Evolutionary conservation across 1,284 basidiomycete genomes (phyloP).

Genomic region (Puccinia triticina): DNA sequence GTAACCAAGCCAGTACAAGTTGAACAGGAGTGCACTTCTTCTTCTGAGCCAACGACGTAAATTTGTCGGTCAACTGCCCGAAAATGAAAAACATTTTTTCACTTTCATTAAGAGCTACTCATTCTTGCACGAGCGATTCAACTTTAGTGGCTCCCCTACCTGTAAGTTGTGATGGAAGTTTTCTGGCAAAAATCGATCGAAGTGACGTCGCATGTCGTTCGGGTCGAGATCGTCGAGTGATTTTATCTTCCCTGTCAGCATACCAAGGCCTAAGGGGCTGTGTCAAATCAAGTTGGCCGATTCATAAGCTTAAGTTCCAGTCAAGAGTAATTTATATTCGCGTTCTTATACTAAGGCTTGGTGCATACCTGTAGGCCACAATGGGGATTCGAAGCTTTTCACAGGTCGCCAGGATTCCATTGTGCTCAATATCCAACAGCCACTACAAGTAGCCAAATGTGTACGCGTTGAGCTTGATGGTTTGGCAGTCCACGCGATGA

Average conservation of each 20-base stretch:
- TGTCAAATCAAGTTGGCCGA: constrained; percentile 51
- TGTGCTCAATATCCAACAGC: constrained; percentile 60
- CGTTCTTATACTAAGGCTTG: too few species aligned
- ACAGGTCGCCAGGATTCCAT: constrained; percentile 61
- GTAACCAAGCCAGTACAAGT: constrained; percentile 63
- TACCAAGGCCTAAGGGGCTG: constrained; percentile 61
- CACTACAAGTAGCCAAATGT: background rate
- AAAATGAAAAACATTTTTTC: background rate
- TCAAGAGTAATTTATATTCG: background rate
- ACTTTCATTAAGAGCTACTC: background rate
- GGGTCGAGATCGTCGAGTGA: constrained; percentile 57
- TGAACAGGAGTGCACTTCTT: constrained; percentile 61
- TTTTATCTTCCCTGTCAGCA: constrained; percentile 60
- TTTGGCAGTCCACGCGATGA: background rate
- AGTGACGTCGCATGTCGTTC: constrained; percentile 58
- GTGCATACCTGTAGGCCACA: constrained; percentile 58
- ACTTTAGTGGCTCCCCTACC: constrained; percentile 52
- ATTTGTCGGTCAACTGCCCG: constrained; percentile 29
- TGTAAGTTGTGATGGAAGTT: constrained; percentile 61
- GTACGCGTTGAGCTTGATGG: background rate
- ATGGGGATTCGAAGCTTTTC: constrained; percentile 61
- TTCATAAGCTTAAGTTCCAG: background rate
- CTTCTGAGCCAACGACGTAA: constrained; percentile 56
- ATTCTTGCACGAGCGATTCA: background rate
- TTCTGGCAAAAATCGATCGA: constrained; percentile 59